A percentile compares a stretch with the other conserved stretches of the same genome.
Evolutionary conservation across 176 grass and related monocot species (phyloP).

Genomic region (Lolium perenne): DNA sequence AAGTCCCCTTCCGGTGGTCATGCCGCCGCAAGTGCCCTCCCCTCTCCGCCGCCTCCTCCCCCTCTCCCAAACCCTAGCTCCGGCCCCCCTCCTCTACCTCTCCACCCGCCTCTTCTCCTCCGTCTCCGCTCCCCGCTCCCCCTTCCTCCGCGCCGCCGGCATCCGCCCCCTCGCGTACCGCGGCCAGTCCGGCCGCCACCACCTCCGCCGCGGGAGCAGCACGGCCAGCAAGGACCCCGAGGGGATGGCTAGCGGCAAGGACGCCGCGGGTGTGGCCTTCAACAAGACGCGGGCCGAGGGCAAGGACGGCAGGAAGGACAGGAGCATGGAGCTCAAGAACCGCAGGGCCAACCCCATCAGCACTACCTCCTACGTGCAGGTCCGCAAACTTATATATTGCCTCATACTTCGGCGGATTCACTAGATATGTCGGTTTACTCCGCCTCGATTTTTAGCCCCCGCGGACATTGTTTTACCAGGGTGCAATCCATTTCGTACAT

Average conservation of each 20-base stretch:
- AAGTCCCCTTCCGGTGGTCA: constrained; percentile 41
- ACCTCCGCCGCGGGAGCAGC: constrained; percentile 56
- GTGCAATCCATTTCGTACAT: background rate
- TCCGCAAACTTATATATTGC: constrained; percentile 16
- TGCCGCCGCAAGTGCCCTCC: constrained; percentile 52
- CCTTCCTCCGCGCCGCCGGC: constrained; percentile 23
- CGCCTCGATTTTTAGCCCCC: background rate
- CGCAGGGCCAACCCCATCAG: constrained; percentile 92
- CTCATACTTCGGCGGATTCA: background rate
- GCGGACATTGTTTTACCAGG: background rate
- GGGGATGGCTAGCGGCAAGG: constrained; percentile 47
- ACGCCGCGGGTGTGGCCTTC: constrained; percentile 53
- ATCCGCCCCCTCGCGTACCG: constrained; percentile 45
- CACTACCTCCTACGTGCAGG: constrained; percentile 93
- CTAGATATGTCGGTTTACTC: background rate
- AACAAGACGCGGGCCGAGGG: constrained; percentile 83
- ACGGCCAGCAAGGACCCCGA: constrained; percentile 47
- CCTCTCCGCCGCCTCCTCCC: constrained; percentile 49
- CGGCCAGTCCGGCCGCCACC: constrained; percentile 39
- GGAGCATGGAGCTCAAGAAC: constrained; percentile 75
- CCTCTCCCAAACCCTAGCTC: constrained; percentile 59
- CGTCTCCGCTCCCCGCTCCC: background rate
- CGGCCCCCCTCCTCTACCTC: constrained; percentile 57
- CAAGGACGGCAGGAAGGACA: constrained; percentile 61
- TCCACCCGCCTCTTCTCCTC: constrained; percentile 42